Conservation (phyloP, 768 basidiomycete genomes). For the Auricularia sp. region DNA sequence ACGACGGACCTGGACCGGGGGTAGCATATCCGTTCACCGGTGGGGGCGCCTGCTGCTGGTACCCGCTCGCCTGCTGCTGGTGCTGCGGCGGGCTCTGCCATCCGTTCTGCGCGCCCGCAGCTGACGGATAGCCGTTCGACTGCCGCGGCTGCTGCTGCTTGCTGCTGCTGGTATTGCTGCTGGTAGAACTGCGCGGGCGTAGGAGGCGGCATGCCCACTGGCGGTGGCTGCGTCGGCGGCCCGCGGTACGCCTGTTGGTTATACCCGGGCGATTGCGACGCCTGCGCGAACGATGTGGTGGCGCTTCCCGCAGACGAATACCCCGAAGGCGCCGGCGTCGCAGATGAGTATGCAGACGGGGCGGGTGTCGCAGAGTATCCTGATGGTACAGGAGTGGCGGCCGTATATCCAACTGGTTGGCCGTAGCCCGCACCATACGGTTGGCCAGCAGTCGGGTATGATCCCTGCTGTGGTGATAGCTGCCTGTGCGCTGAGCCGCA, state of each 20-base stretch:
- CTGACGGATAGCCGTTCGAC: background rate
- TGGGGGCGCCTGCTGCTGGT: background rate
- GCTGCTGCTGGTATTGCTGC: conserved; percentile 22
- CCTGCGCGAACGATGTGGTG: conserved; percentile 1
- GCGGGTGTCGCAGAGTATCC: conserved; percentile 13
- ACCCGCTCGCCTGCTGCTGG: conserved; percentile 17
- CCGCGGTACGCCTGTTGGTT: conserved; percentile 7
- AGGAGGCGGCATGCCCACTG: background rate
- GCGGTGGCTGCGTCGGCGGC: conserved; percentile 1
- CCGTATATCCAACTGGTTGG: background rate
- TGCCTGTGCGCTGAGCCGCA: conserved; percentile 18
- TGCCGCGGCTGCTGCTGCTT: conserved; percentile 10
- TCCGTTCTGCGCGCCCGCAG: background rate
- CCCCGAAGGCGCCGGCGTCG: conserved; percentile 8
- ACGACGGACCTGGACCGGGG: conserved; percentile 12
- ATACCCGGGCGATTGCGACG: conserved; percentile 9
- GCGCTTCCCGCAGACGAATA: conserved; percentile 7
- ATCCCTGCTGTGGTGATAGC: conserved; percentile 15
- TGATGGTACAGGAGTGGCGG: background rate
- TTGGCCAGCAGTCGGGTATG: conserved; percentile 9
- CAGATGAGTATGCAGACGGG: conserved; percentile 7
- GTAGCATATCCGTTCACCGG: background rate
- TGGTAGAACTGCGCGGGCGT: conserved; percentile 29
- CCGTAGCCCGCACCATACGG: conserved; percentile 22
- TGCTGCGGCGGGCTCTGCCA: conserved; percentile 11